Evolutionary conservation across 495 filamentous ascomycete species (phyloP), one percentile per base, ranked within the genome.

Genomic region (Hypoxylon trugodes): DNA sequence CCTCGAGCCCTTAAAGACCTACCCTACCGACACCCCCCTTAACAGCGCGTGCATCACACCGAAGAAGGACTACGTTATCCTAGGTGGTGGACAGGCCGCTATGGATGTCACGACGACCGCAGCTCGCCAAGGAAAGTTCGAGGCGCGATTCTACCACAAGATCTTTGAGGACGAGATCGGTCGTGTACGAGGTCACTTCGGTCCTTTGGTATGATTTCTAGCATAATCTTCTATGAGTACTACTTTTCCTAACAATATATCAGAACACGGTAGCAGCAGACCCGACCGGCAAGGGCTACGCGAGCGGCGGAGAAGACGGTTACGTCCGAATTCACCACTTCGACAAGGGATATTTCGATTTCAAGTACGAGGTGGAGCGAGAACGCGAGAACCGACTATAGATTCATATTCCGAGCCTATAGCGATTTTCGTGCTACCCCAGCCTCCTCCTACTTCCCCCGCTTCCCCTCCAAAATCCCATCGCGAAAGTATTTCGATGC

Each of bases 91-190:
- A 58, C 95, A 98, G 78, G 95, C 94, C 54, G 95, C 95, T 69
- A 97, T 97, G 91, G 95, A 97, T 76, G 95, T 98, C 75, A 98
- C 95, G n/a, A 96, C 90, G 13, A 98, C 95, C 35, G 88, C 88
- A 22, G 87, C 91, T 8, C 85, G 95, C 43, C 95, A 98, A 78
- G 95, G 95, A 76, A 97, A 97, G 78, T 98, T 98, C 82, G 95
- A 98, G 76, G 96, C 95, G 19, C 86, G 95, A 47, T 97, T 98
- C 84, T 98, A 96, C 83, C 95, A 98, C 86, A 96, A 94, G 82
- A 87, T 98, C 69, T 97, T 98, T 76, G 92, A 96, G 78, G 94
- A 97, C 74, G 95, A 98, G 83, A 96, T 97, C 74, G 96, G 95
- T 61, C 86, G 95, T 76, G 95, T 98, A 63, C 83, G 92, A 67